These are phyloP conservation scores for Scenedesmus sp. DNA, from an alignment of 163 green algal genomes.

Conservation along the genomic window DNA sequence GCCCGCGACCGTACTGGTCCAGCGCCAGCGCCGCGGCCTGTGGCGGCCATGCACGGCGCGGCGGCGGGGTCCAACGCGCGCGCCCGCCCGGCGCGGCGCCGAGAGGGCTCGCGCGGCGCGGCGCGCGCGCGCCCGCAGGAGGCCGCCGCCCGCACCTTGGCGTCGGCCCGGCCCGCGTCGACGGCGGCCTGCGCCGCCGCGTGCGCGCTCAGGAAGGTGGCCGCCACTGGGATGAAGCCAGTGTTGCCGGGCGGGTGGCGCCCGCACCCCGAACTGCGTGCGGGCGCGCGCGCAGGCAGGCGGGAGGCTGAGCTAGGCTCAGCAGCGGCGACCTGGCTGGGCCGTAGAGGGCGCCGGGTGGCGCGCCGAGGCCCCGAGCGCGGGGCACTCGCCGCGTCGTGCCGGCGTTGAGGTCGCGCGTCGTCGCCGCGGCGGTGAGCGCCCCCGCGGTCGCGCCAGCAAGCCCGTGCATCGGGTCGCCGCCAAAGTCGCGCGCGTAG, in stretches of 20 bases:
- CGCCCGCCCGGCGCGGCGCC: too few relatives aligned
- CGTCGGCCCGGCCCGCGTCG: neutral
- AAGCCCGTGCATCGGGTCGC: conserved; percentile 44
- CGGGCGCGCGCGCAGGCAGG: too few relatives aligned
- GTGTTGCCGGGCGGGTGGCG: conserved; percentile 33
- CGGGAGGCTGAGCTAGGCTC: too few relatives aligned
- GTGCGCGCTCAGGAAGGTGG: too few relatives aligned
- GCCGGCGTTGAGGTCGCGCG: neutral
- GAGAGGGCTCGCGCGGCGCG: too few relatives aligned
- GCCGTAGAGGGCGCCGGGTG: too few relatives aligned
- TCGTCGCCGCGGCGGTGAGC: too few relatives aligned
- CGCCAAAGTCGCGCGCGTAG: conserved; percentile 27
- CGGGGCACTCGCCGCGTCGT: neutral
- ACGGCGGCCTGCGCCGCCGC: conserved; percentile 14
- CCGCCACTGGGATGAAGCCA: conserved; percentile 43
- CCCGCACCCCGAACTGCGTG: too few relatives aligned
- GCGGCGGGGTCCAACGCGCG: too few relatives aligned
- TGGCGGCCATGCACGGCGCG: neutral
- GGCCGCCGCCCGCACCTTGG: conserved; percentile 21
- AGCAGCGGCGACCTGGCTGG: too few relatives aligned
- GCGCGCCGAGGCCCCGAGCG: too few relatives aligned
- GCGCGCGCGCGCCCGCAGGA: neutral
- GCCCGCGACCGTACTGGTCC: conserved; percentile 34
- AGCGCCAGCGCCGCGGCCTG: conserved; percentile 36
- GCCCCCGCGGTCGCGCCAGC: too few relatives aligned